Evolutionary conservation across 768 basidiomycete genomes (phyloP).

Genomic region (Lactifluus echinatus): DNA sequence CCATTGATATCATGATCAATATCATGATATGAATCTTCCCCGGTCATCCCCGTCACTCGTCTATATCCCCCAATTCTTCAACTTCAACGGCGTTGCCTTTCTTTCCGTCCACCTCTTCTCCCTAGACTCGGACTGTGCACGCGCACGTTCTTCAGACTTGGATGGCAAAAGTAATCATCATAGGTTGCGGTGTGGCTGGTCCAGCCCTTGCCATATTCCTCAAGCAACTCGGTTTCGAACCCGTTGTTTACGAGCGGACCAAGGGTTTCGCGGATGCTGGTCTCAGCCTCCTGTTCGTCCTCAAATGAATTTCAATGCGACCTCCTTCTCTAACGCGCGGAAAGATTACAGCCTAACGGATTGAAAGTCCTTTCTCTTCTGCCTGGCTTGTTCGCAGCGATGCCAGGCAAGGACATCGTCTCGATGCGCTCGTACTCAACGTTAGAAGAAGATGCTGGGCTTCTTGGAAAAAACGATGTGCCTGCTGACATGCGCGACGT

Average conservation of each 20-base stretch:
- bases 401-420: constrained; percentile 13
- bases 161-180: constrained; percentile 19
- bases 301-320: neutral
- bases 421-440: constrained; percentile 14
- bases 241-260: constrained; percentile 17
- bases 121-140: neutral
- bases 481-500: constrained; percentile 21
- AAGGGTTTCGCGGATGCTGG: constrained; percentile 9
- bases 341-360: constrained; percentile 20
- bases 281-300: constrained; percentile 18
- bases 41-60: neutral
- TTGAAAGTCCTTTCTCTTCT: constrained; percentile 13
- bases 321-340: neutral
- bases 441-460: constrained; percentile 23
- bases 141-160: neutral
- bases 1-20: neutral
- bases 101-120: no score
- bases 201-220: constrained; percentile 20
- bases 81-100: neutral
- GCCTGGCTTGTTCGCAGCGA: constrained; percentile 1
- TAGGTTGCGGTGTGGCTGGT: constrained; percentile 17
- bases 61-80: neutral
- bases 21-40: neutral
- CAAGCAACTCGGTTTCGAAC: constrained; percentile 16
- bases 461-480: constrained; percentile 25